Base-by-base conservation (phyloP, 345 rosid genomes). In the Eucalyptus polybractea region DNA sequence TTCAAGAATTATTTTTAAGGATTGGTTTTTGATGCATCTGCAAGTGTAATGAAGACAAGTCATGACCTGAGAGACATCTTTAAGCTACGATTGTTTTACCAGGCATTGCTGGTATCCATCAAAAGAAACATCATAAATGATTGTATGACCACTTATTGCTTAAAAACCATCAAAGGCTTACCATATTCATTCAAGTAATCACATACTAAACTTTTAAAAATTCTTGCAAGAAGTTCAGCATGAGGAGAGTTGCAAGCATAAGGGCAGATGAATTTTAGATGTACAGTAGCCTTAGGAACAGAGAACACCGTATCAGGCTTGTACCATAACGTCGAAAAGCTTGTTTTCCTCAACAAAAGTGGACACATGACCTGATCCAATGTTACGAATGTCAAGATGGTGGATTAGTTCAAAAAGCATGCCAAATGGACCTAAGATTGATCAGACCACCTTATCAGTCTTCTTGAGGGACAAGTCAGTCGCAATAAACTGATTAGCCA, bases 101-200 rank as follows among this genome's bases (percentile, higher is more conserved):
- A 76, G 85, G 47, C 29, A 22, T 76, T 76, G 85, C 47, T 76
- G 85, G 85, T 76, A 33, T 76, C 85, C 85, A 76, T 76, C 27
- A 40, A 40, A 76, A 76, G 47, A 40, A 76, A 40, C 47, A 76
- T 37, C 47, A 76, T 76, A 76, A 37, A 76, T 76, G 85, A 76
- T 40, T 76, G 47, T 40, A 76, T 1, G 15, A 76, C 47, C 85
- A 76, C 29, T 76, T 76, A 76, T 40, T 11, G 47, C 85, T 76
- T 76, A 40, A 76, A 76, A 76, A 76, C 47, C 85, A 76, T 76
- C 85, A 76, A 76, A 21, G 47, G 47, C 93, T 94, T 95, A 96
- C 98, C 99, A 81, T 95, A 96, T 95, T 97, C 99, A 93, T 96
- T 97, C 95, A 97, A 91, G 91, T 97, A 95, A 93, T 97, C 99